Evolutionary conservation across 441 rosid genomes (phyloP), one percentile per base, ranked within the genome.

Genomic region (Bruguiera hainesii): DNA sequence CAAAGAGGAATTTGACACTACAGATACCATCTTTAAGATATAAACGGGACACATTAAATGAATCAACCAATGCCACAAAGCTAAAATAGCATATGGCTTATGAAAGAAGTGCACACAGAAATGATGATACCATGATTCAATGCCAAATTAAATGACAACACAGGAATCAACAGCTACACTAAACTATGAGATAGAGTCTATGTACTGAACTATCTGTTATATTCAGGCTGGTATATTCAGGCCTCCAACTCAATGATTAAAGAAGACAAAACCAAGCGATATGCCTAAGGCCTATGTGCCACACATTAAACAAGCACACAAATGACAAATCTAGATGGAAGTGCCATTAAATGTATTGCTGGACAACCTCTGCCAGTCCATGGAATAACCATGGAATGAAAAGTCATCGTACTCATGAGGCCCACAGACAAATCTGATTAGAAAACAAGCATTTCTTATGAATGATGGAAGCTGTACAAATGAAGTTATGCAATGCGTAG

Each of bases 181-280:
- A 37, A 52, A 59, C 33, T n/a, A 55, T 18, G 18, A 2, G 6
- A 19, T 7, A 26, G 19, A 8, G 30, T 20, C 30, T 61, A 70
- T 21, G 55, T 23, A 64, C 23, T 35, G 31, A 26, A 42, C 19
- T 33, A 75, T 30, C 50, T 33, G 55, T 26, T 52, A 31, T 60
- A 42, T 64, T 37, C 16, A 56, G 56, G 25, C 55, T 60, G 35
- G 29, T 56, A 37, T 63, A 57, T 20, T 35, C 31, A 23, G 49
- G 11, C 62, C 63, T 42, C 25, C 46, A 42, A n/a, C 9, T 37
- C 35, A 21, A 28, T 1, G 20, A 4, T 20, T 8, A 15, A n/a
- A 8, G 29, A 26, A 57, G 29, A 25, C 23, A 6, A 15, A 5
- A 37, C 11, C 18, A 13, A 42, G 48, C 13, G 18, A 42, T 3